phyloP scores from a whole-genome alignment of 768 basidiomycete species.

The Lentinula raphanica region DNA sequence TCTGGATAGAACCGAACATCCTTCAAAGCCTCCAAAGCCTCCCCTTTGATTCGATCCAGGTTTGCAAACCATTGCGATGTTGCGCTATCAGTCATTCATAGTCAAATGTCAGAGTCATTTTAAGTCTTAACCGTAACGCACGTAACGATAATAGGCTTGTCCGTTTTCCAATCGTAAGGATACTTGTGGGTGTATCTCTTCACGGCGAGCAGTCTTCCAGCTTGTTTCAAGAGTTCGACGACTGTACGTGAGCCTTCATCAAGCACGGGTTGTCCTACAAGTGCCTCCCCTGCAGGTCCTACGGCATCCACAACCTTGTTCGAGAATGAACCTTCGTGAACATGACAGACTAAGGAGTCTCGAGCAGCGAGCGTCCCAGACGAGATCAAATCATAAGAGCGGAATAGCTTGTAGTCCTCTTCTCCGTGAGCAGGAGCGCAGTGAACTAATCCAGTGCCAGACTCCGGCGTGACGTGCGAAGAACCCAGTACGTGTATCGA shows the following conservation, averaged over 20 bases:
- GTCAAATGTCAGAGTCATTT: neutral
- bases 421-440: constrained; percentile 92
- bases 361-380: constrained; percentile 11
- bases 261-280: constrained; percentile 72
- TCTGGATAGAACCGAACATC: constrained; percentile 73
- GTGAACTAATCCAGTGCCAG: constrained; percentile 96
- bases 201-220: constrained; percentile 57
- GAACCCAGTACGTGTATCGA: constrained; percentile 55
- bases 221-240: constrained; percentile 53
- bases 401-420: constrained; percentile 85
- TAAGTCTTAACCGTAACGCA: constrained; percentile 28
- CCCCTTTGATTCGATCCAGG: constrained; percentile 74
- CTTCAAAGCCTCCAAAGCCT: constrained; percentile 64
- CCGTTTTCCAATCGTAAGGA: constrained; percentile 96
- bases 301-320: constrained; percentile 51
- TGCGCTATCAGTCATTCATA: constrained; percentile 45
- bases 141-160: constrained; percentile 88
- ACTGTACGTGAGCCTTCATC: constrained; percentile 65
- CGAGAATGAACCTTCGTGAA: constrained; percentile 76
- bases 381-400: constrained; percentile 45
- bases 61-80: constrained; percentile 99
- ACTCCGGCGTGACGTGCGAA: constrained; percentile 72
- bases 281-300: constrained; percentile 35
- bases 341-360: constrained; percentile 67
- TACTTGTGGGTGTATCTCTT: constrained; percentile 81